Conservation (phyloP, 768 basidiomycete genomes). For the Hydnomerulius pinastri region DNA sequence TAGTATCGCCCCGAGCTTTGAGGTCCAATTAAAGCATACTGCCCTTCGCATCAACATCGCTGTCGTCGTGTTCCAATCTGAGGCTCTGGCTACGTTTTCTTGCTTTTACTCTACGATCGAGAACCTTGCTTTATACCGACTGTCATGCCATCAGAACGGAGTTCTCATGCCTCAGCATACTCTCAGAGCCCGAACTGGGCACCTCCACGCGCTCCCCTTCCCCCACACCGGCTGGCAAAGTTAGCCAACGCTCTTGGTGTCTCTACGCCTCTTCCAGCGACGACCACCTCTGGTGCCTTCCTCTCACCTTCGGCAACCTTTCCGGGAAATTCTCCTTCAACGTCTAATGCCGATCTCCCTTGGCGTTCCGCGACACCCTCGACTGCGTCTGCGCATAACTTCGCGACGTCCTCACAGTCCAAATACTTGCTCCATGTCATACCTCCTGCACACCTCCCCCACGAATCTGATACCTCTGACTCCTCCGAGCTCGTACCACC, state of each 20-base stretch:
- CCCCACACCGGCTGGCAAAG: constrained; percentile 78
- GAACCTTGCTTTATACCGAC: background rate
- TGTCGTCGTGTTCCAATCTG: background rate
- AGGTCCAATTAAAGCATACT: constrained; percentile 3
- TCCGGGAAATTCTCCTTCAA: constrained; percentile 18
- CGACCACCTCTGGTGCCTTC: constrained; percentile 23
- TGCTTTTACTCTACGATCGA: constrained; percentile 1
- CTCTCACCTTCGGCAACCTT: constrained; percentile 10
- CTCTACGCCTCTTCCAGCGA: constrained; percentile 66
- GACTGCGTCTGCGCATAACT: constrained; percentile 40
- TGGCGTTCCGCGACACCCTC: constrained; percentile 56
- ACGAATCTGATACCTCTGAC: constrained; percentile 49
- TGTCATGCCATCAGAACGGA: constrained; percentile 17
- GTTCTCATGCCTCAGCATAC: constrained; percentile 11
- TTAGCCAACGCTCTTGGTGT: constrained; percentile 87
- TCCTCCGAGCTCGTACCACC: constrained; percentile 51
- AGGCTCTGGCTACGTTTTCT: constrained; percentile 6
- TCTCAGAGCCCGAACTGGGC: constrained; percentile 43
- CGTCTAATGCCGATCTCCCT: constrained; percentile 32
- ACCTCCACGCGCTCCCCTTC: constrained; percentile 68
- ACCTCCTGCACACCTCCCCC: constrained; percentile 73
- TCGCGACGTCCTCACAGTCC: constrained; percentile 46
- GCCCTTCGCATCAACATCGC: constrained; percentile 2
- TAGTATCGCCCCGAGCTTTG: constrained; percentile 1
- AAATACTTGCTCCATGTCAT: constrained; percentile 83